A percentile compares a stretch with the other conserved stretches of the same genome.
Evolutionary conservation across 768 basidiomycete species (phyloP).

Genomic region (Tulasnella sp.): DNA sequence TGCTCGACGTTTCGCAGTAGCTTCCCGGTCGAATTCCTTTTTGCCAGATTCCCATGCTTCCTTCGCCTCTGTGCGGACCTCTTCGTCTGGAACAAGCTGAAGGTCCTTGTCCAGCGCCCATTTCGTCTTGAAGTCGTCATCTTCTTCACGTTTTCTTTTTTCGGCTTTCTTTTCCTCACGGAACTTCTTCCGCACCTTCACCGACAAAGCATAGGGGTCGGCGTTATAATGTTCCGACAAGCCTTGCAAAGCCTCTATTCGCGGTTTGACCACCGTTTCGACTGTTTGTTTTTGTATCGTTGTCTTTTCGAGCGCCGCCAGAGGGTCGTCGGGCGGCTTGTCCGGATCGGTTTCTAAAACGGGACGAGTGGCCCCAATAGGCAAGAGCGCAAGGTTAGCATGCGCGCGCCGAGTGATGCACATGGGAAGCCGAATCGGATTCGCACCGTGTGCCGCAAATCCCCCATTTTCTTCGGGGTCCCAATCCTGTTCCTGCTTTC

Average conservation of each 20-base stretch:
- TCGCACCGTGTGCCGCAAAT: conserved; percentile 78
- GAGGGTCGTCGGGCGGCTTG: conserved; percentile 67
- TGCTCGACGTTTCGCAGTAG: conserved; percentile 39
- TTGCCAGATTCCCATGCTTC: conserved; percentile 63
- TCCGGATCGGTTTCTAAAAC: conserved; percentile 34
- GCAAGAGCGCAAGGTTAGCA: conserved; percentile 38
- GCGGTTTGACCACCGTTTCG: conserved; percentile 74
- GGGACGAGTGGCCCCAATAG: conserved; percentile 8
- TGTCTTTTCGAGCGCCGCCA: conserved; percentile 87
- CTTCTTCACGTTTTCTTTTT: conserved; percentile 64
- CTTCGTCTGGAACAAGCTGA: conserved; percentile 63
- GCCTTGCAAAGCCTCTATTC: conserved; percentile 76
- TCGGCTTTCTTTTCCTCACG: conserved; percentile 85
- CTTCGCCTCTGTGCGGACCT: conserved; percentile 61
- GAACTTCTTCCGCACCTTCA: conserved; percentile 76
- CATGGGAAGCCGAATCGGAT: conserved; percentile 54
- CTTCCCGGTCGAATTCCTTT: conserved; percentile 51
- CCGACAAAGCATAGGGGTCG: conserved; percentile 85
- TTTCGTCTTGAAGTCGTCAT: conserved; percentile 69
- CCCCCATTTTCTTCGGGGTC: conserved; percentile 95
- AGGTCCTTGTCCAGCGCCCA: conserved; percentile 79
- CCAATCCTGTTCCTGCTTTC: conserved; percentile 96
- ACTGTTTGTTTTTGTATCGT: conserved; percentile 72
- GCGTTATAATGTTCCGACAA: conserved; percentile 76
- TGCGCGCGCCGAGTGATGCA: conserved; percentile 55